Conservation (phyloP, 495 filamentous ascomycete genomes). For the Penicillium flavigenum region DNA sequence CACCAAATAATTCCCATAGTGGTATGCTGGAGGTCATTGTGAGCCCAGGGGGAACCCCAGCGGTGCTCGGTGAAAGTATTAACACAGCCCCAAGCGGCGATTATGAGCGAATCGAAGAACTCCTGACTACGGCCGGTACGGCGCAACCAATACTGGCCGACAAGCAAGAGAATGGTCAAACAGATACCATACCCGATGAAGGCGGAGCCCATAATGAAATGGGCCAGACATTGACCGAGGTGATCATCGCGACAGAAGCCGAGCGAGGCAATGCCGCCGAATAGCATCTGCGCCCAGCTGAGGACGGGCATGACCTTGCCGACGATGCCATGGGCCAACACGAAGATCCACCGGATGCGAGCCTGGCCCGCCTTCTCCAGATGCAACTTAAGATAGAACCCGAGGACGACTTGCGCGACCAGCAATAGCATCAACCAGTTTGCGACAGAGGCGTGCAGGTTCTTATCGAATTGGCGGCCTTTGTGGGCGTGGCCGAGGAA, state of each 20-base stretch:
- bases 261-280: constrained; percentile 88
- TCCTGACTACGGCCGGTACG: constrained; percentile 88
- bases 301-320: constrained; percentile 86
- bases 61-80: constrained; percentile 98
- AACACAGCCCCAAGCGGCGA: constrained; percentile 90
- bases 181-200: constrained; percentile 94
- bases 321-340: constrained; percentile 72
- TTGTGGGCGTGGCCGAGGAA: constrained; percentile 89
- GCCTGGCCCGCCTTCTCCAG: constrained; percentile 79
- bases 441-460: constrained; percentile 81
- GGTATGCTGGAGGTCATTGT: constrained; percentile 95
- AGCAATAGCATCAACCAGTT: constrained; percentile 76
- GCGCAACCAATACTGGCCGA: constrained; percentile 84
- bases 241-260: constrained; percentile 96
- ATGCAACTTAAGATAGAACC: constrained; percentile 87
- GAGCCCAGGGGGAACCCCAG: constrained; percentile 88
- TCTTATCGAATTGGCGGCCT: constrained; percentile 81
- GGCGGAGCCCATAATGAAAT: constrained; percentile 98
- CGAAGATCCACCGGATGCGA: constrained; percentile 68
- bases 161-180: constrained; percentile 80
- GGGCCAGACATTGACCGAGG: constrained; percentile 87
- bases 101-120: constrained; percentile 92
- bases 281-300: constrained; percentile 93
- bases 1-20: constrained; percentile 98
- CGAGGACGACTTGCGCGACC: constrained; percentile 71